These are phyloP conservation scores for Camellia lanceoleosa DNA, from an alignment of 148 eudicot genomes.

Conservation along the genomic window DNA sequence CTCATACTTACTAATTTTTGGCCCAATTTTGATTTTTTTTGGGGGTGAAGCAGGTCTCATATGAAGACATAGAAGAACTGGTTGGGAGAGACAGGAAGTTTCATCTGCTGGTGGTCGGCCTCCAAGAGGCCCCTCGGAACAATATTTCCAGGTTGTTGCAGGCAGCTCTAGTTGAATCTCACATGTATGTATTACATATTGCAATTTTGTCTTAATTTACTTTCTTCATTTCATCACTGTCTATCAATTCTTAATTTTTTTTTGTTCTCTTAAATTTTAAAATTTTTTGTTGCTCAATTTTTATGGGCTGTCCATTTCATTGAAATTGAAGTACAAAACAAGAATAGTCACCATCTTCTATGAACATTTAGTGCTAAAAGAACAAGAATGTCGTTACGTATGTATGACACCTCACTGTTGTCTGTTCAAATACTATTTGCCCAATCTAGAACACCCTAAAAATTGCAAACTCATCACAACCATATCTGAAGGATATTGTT, in stretches of 20 bases:
- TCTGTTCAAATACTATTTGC: too few species aligned
- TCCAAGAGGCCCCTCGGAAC: constrained; percentile 43
- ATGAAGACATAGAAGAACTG: constrained; percentile 36
- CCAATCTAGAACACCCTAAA: too few species aligned
- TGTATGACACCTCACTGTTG: not conserved
- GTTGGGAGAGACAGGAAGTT: constrained; percentile 37
- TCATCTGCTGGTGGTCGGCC: constrained; percentile 47
- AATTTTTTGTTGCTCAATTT: not conserved
- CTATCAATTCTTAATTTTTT: not conserved
- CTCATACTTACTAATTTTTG: not conserved
- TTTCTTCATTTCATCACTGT: not conserved
- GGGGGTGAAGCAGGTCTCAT: constrained; percentile 24
- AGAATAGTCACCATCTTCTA: not conserved
- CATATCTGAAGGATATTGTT: too few species aligned
- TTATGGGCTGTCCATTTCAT: not conserved
- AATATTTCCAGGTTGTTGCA: constrained; percentile 32
- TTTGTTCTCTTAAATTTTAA: not conserved
- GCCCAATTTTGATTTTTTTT: not conserved
- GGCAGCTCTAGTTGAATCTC: constrained; percentile 37
- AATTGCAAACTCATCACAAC: too few species aligned
- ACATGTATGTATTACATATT: constrained; percentile 27
- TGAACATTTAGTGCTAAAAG: not conserved
- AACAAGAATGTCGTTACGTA: not conserved
- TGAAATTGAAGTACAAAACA: not conserved
- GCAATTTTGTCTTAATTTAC: not conserved